Percentiles rank a stretch among this genome's conserved stretches.
Evolutionary conservation across 768 basidiomycete genomes (phyloP).

Genomic region (Rubroboletus pulcherrimus): DNA sequence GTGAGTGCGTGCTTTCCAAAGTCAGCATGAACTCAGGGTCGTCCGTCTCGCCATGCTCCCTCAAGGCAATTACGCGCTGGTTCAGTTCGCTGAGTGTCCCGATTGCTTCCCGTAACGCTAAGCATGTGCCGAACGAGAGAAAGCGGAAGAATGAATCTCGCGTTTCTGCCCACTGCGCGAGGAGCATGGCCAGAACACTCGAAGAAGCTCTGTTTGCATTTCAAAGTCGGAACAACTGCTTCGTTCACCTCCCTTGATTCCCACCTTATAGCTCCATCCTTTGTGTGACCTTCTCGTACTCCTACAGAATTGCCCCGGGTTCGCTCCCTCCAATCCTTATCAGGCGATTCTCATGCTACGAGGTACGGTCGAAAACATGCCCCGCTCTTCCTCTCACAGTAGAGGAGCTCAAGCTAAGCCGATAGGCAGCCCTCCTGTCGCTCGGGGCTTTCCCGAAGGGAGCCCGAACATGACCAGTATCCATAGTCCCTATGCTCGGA

Average conservation of each 20-base stretch:
- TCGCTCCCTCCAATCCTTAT: conserved; percentile 21
- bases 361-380: conserved; percentile 29
- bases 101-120: conserved; percentile 32
- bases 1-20: conserved; percentile 23
- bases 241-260: conserved; percentile 27
- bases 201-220: conserved; percentile 33
- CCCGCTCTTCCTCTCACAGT: conserved; percentile 24
- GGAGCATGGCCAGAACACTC: conserved; percentile 35
- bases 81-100: conserved; percentile 35
- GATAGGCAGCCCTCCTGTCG: conserved; percentile 19
- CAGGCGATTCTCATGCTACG: conserved; percentile 28
- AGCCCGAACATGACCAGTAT: conserved; percentile 21
- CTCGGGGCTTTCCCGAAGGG: conserved; percentile 29
- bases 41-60: conserved; percentile 26
- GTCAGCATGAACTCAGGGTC: conserved; percentile 26
- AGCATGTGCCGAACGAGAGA: conserved; percentile 31
- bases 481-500: conserved; percentile 28
- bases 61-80: conserved; percentile 37
- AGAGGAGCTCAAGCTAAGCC: conserved; percentile 25
- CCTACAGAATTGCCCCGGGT: conserved; percentile 22
- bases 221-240: conserved; percentile 31
- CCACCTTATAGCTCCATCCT: conserved; percentile 28
- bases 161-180: conserved; percentile 31
- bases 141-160: conserved; percentile 35
- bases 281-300: conserved; percentile 13